Evolutionary conservation across 179 eudicot species (phyloP).

Genomic region (Vitellaria paradoxa): DNA sequence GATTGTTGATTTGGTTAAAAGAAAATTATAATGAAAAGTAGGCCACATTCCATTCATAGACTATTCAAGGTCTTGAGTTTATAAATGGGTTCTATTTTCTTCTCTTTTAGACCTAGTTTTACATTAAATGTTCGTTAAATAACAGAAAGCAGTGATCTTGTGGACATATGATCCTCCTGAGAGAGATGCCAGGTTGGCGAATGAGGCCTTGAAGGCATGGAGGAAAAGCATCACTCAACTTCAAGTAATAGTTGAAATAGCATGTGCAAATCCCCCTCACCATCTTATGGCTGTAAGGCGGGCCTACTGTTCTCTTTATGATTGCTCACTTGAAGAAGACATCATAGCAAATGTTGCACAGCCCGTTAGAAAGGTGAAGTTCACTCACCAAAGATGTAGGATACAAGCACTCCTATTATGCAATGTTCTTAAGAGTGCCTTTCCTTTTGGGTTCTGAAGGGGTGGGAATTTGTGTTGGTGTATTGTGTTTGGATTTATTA

Average conservation of each 20-base stretch:
- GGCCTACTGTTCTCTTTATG: conserved; percentile 60
- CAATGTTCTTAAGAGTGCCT: neutral
- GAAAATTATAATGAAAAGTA: neutral
- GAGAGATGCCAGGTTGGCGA: conserved; percentile 71
- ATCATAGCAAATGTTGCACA: conserved; percentile 37
- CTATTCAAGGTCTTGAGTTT: neutral
- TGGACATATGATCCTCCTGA: conserved; percentile 77
- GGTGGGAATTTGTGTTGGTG: no score
- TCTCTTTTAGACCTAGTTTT: no score
- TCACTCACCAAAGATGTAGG: neutral
- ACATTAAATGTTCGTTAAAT: neutral
- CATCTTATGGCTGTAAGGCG: conserved; percentile 70
- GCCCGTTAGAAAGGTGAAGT: conserved; percentile 66
- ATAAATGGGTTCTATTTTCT: neutral
- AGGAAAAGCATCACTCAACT: conserved; percentile 43
- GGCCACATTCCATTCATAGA: neutral
- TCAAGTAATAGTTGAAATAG: conserved; percentile 72
- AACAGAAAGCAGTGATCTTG: conserved; percentile 64
- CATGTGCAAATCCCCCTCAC: conserved; percentile 71
- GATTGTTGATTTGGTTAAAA: neutral
- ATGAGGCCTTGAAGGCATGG: conserved; percentile 49
- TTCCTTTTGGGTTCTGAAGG: neutral
- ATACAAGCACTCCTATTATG: no score
- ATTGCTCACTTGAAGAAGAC: conserved; percentile 79
- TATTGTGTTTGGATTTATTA: no score